Evolutionary conservation across 2,329 filamentous ascomycete genomes (phyloP).

Genomic region (Bipolaris victoriae): DNA sequence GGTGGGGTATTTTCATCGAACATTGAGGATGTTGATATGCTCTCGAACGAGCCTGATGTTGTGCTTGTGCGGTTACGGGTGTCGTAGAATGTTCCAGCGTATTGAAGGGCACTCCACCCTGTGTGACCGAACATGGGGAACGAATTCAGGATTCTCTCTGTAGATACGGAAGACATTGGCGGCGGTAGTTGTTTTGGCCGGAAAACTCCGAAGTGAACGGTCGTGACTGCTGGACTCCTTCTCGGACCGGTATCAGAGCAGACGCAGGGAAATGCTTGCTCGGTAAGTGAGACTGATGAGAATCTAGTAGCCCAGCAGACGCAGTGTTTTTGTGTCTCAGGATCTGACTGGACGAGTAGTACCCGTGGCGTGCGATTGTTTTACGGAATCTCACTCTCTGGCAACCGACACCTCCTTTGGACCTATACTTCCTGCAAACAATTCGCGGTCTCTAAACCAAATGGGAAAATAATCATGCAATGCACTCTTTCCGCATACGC

Average conservation of each 20-base stretch:
- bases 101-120: conserved; percentile 43
- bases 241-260: background rate
- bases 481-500: too few species aligned
- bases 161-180: conserved; percentile 25
- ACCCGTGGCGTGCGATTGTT: background rate
- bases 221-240: background rate
- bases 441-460: too few species aligned
- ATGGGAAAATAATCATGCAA: too few species aligned
- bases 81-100: conserved; percentile 30
- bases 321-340: conserved; percentile 31
- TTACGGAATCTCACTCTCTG: conserved; percentile 3
- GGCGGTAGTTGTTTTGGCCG: too few species aligned
- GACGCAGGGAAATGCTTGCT: conserved; percentile 11
- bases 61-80: conserved; percentile 25
- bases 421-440: too few species aligned
- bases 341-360: conserved; percentile 1
- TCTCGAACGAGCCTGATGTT: conserved; percentile 27
- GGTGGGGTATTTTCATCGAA: conserved; percentile 25
- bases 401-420: conserved; percentile 13
- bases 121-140: conserved; percentile 45
- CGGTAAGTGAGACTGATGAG: conserved; percentile 32
- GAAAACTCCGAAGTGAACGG: background rate
- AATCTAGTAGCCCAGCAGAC: conserved; percentile 29
- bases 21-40: conserved; percentile 27
- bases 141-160: conserved; percentile 29